These are phyloP conservation scores for Neospermospora avenae DNA, from an alignment of 2,329 filamentous ascomycete genomes.

Conservation along the genomic window DNA sequence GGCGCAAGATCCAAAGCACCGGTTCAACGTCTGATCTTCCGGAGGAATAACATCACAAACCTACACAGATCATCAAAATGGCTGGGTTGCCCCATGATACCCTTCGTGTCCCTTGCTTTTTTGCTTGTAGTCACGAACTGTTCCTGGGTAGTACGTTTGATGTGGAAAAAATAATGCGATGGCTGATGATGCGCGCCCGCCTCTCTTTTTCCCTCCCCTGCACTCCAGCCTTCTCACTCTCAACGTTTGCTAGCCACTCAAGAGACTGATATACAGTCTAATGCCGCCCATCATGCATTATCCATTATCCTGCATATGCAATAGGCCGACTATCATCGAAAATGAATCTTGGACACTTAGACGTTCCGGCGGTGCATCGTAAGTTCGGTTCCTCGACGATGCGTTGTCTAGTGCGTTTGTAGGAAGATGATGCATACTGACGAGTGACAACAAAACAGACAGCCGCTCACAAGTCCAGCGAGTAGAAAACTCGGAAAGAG, in stretches of 20 bases:
- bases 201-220: conserved; percentile 14
- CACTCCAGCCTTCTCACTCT: conserved; percentile 21
- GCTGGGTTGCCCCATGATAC: conserved; percentile 15
- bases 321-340: conserved; percentile 23
- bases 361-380: conserved; percentile 27
- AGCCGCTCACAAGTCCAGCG: conserved; percentile 26
- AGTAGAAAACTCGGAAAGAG: conserved; percentile 20
- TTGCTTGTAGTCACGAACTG: conserved; percentile 14
- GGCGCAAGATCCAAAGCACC: neutral
- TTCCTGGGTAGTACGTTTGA: conserved; percentile 16
- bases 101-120: conserved; percentile 5
- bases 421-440: neutral
- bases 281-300: conserved; percentile 29
- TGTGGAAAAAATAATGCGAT: conserved; percentile 17
- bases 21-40: neutral
- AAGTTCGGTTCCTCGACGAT: conserved; percentile 18
- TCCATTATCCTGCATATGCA: conserved; percentile 26
- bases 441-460: conserved; percentile 18
- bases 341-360: conserved; percentile 31
- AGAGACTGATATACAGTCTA: conserved; percentile 22
- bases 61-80: conserved; percentile 10
- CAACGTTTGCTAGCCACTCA: conserved; percentile 23
- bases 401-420: conserved; percentile 16
- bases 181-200: conserved; percentile 23
- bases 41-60: conserved; percentile 3